Evolutionary conservation across 345 rosid genomes (phyloP), one percentile per base, ranked within the genome.

Genomic region (Acer negundo): DNA sequence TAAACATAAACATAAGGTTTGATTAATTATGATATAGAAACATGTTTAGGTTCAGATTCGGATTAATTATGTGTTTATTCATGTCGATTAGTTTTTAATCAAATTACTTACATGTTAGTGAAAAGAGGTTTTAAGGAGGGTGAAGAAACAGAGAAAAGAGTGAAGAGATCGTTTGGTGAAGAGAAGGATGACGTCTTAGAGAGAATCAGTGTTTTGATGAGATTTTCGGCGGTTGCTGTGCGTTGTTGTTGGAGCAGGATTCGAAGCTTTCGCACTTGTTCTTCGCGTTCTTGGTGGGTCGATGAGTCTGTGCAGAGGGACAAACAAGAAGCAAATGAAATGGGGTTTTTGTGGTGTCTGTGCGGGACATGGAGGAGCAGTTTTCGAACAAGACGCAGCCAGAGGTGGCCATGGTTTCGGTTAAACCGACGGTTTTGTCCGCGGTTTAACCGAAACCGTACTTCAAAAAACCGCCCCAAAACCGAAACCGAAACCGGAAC

Each of bases 161-260:
- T 55, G 81, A 89, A 84, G 79, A 90, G 88, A 9, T 90, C 92
- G 85, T 4, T 91, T 83, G 24, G 88, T 6, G 84, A 88, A 89
- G 88, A 20, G 82, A 88, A 91, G 4, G 86, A 69, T 0, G 72
- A 73, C 3, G 74, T 20, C 47, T 78, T 83, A 15, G 90, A 74
- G n/a, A 71, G 85, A 61, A 88, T 44, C 46, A 93, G 85, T 3
- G 90, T 81, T 68, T 77, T 83, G 81, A 82, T 75, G 75, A 85
- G 82, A 3, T 65, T 66, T 65, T 85, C 86, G 61, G 97, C 98
- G 10, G 85, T 62, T 12, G 77, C 87, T 0, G 72, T 58, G 59
- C 87, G 83, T 56, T 87, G 85, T 69, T 88, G 87, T 49, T 88
- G 89, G 79, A 94, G 89, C 68, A 91, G 86, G 66, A 76, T 69